A percentile compares a stretch with the other conserved stretches of the same genome.
These are phyloP conservation scores for Glycyrrhiza uralensis DNA, from an alignment of 306 rosid genomes.

Conservation along the genomic window DNA sequence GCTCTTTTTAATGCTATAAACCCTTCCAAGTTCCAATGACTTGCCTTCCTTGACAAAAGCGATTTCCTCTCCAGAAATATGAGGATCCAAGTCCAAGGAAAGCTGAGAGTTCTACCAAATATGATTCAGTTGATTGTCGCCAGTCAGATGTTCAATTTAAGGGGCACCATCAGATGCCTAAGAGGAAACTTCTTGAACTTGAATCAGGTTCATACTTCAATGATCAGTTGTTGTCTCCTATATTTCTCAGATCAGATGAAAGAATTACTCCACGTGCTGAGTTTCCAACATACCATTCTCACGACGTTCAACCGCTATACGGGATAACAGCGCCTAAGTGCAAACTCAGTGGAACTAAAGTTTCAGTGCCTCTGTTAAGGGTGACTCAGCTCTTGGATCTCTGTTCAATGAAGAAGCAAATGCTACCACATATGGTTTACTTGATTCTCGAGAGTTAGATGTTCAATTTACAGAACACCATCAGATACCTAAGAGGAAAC, in stretches of 20 bases:
- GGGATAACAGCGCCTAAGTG: slow-evolving; percentile 36
- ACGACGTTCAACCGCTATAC: slow-evolving; percentile 29
- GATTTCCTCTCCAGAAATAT: slow-evolving; percentile 38
- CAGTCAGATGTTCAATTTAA: slow-evolving; percentile 39
- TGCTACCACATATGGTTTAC: slow-evolving; percentile 33
- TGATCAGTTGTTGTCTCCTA: slow-evolving; percentile 35
- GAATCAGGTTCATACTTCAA: slow-evolving; percentile 35
- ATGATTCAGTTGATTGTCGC: slow-evolving; percentile 32
- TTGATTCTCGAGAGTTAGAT: slow-evolving; percentile 40
- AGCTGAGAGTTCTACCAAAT: slow-evolving; percentile 30
- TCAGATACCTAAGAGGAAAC: slow-evolving; percentile 27
- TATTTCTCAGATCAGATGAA: slow-evolving; percentile 34
- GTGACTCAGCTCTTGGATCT: slow-evolving; percentile 23
- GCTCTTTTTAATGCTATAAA: slow-evolving; percentile 21
- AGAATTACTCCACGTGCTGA: slow-evolving; percentile 28
- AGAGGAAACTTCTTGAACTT: slow-evolving; percentile 33
- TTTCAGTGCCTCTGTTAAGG: slow-evolving; percentile 27
- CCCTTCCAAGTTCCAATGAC: slow-evolving; percentile 1
- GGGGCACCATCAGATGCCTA: slow-evolving; percentile 34
- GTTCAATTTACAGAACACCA: slow-evolving; percentile 35
- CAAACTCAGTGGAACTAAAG: slow-evolving; percentile 25
- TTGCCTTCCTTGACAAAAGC: slow-evolving; percentile 7
- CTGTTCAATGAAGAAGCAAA: slow-evolving; percentile 29
- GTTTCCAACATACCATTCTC: slow-evolving; percentile 30
- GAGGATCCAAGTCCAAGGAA: slow-evolving; percentile 15